These are phyloP conservation scores for Obba rivulosa DNA, from an alignment of 768 basidiomycete species.

Conservation along the genomic window DNA sequence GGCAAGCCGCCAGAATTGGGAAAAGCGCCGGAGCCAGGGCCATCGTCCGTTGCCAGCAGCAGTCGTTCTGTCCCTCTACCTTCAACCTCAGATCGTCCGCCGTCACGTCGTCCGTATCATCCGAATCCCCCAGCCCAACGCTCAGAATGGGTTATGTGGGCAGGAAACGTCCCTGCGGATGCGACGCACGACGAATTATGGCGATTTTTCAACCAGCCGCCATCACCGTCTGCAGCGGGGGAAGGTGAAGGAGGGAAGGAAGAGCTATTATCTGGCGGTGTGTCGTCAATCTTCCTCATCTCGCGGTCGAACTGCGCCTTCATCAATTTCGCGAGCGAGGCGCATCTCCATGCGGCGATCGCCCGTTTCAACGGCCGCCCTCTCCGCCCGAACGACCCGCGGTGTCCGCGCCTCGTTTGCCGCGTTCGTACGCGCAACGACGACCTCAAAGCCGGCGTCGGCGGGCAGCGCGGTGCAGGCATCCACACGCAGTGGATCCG, in stretches of 20 bases:
- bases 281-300: conserved; percentile 87
- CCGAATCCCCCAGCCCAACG: conserved; percentile 68
- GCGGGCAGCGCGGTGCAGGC: conserved; percentile 82
- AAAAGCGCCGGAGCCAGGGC: conserved; percentile 9
- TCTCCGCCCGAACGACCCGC: conserved; percentile 63
- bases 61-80: not conserved
- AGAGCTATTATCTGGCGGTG: conserved; percentile 38
- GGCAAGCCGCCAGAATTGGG: conserved; percentile 5
- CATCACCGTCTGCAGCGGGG: conserved; percentile 10
- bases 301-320: conserved; percentile 95
- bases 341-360: conserved; percentile 62
- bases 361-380: conserved; percentile 63
- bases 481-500: conserved; percentile 82
- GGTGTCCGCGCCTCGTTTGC: conserved; percentile 79
- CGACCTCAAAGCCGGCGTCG: conserved; percentile 85
- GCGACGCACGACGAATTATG: conserved; percentile 81
- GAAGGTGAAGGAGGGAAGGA: not conserved
- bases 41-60: conserved; percentile 8
- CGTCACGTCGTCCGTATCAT: conserved; percentile 51
- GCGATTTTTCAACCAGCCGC: conserved; percentile 64
- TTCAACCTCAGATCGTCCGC: conserved; percentile 2
- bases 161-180: conserved; percentile 85
- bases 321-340: conserved; percentile 74
- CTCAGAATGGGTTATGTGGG: conserved; percentile 96
- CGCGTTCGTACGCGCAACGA: conserved; percentile 77